phyloP scores from a whole-genome alignment of 306 rosid genomes.

The Vigna nakashimae region DNA sequence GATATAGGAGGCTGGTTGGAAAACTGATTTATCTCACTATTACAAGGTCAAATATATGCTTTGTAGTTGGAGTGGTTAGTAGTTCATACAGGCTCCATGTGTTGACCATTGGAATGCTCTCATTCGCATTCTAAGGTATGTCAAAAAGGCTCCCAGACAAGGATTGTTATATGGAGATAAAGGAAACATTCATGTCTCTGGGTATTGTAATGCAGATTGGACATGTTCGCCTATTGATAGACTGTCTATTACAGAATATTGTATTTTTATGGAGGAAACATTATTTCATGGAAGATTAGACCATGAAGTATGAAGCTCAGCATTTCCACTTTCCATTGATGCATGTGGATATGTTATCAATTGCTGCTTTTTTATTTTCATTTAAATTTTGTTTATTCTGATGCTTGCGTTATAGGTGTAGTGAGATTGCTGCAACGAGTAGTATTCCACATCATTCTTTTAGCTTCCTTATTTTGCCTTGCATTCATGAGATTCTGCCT shows the following conservation, averaged over 20 bases:
- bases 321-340: slow-evolving; percentile 41
- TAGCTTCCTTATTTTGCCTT: background rate
- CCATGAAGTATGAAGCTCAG: slow-evolving; percentile 73
- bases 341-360: slow-evolving; percentile 23
- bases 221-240: background rate
- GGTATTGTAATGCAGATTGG: background rate
- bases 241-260: too few species aligned
- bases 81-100: too few species aligned
- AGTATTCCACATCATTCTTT: background rate
- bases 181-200: too few species aligned
- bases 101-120: too few species aligned
- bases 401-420: slow-evolving; percentile 30
- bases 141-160: too few species aligned
- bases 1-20: too few species aligned
- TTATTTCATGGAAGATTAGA: slow-evolving; percentile 58
- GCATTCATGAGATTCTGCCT: background rate
- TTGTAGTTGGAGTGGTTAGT: too few species aligned
- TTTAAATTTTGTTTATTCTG: slow-evolving; percentile 29
- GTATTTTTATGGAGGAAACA: too few species aligned
- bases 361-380: background rate
- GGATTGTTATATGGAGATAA: too few species aligned
- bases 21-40: too few species aligned
- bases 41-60: too few species aligned
- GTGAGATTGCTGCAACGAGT: slow-evolving; percentile 9
- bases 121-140: too few species aligned